Evolutionary conservation across 108 stramenopile genomes (phyloP), one percentile per base, ranked within the genome.

Genomic region (Cyclostephanos tholiformis): DNA sequence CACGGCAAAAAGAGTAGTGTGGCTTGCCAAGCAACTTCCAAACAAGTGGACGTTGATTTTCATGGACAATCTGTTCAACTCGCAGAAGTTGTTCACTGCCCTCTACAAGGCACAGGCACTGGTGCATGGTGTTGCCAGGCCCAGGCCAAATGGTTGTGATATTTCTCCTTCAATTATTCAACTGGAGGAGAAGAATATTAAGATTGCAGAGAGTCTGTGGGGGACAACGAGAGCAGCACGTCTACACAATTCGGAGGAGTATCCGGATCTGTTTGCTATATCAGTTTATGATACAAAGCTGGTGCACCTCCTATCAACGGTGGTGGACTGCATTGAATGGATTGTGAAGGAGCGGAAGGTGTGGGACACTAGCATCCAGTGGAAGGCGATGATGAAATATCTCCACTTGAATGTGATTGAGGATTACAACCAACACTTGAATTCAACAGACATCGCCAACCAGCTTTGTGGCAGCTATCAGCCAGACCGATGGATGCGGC

Each of bases 401-500:
- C 38, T 63, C 4, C 11, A 67, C 6, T n/a, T n/a, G n/a, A n/a
- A n/a, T n/a, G n/a, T n/a, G n/a, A n/a, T n/a, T n/a, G n/a, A n/a
- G n/a, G n/a, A 64, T 5, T 75, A 81, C 74, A 81, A 81, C 44
- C 59, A 71, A 17, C 23, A 44, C 62, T 71, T 76, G 80, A 68
- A 74, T 32, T 30, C 20, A 22, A 49, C 63, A 0, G 74, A 81
- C 49, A 22, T 81, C 12, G 60, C 75, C 5, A 69, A 76, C 49
- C 74, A 81, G 52, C 30, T 81, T 26, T 25, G 69, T 6, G 71
- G 71, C 38, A 44, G 10, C 0, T 77, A 35, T 25, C 51, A 51
- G 19, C 39, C 65, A 46, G 71, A 77, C n/a, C n/a, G n/a, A n/a
- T n/a, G n/a, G n/a, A n/a, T n/a, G n/a, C n/a, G n/a, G n/a, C n/a